Conservation (phyloP, 148 eudicot species). For the Rhododendron kiyosumense region DNA sequence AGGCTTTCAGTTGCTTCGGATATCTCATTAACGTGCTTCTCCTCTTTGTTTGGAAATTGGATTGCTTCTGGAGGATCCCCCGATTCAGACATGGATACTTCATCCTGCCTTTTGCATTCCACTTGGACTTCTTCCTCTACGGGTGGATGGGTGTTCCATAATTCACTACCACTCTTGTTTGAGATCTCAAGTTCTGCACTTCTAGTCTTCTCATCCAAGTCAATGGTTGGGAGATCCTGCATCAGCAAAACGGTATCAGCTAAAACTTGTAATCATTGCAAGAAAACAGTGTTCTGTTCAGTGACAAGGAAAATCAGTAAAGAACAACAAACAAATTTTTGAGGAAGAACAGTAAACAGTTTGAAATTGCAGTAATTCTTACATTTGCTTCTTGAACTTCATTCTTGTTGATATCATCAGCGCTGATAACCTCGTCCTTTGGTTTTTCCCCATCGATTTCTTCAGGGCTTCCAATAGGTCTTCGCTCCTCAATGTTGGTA, state of each 20-base stretch:
- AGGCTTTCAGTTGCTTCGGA: not conserved
- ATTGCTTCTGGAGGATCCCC: conserved; percentile 5
- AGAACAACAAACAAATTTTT: not conserved
- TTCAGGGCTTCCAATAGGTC: not conserved
- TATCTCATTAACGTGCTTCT: conserved; percentile 2
- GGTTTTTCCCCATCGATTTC: not conserved
- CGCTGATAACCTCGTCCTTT: not conserved
- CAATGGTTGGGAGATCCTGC: conserved; percentile 11
- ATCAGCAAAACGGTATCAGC: not conserved
- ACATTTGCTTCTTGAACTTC: conserved; percentile 20
- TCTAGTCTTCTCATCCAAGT: conserved; percentile 5
- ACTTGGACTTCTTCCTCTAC: conserved; percentile 4
- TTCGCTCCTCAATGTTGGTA: conserved; percentile 13
- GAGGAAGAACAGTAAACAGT: not conserved
- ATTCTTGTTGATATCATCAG: conserved; percentile 4
- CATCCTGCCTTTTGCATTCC: not conserved
- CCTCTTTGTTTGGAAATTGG: conserved; percentile 1
- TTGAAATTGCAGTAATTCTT: not conserved
- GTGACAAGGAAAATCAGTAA: not conserved
- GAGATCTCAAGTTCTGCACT: conserved; percentile 5
- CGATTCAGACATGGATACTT: not conserved
- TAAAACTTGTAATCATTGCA: not conserved
- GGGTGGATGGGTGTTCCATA: conserved; percentile 2
- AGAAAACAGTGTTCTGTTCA: not conserved
- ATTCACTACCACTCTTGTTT: conserved; percentile 9